Percentiles rank a stretch among this genome's conserved stretches.
Evolutionary conservation across 805 yeast species (phyloP).

Genomic region (Candida ascalaphidarum): DNA sequence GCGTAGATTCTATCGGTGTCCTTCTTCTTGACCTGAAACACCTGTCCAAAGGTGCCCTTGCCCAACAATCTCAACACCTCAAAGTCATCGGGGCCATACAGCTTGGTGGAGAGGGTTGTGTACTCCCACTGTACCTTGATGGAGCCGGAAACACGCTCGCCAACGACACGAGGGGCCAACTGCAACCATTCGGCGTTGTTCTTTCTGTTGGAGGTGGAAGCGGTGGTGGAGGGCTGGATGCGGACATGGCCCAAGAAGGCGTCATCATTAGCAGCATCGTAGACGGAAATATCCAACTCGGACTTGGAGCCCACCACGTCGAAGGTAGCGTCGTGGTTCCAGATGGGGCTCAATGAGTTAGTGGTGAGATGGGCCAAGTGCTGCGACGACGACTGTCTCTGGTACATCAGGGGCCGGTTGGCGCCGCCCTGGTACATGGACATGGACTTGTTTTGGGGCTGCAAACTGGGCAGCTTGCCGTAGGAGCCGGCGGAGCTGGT

Average conservation of each 20-base stretch:
- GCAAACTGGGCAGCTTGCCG: conserved; percentile 18
- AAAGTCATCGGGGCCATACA: conserved; percentile 90
- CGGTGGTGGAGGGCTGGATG: conserved; percentile 49
- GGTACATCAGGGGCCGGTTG: conserved; percentile 26
- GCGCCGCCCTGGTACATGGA: conserved; percentile 5
- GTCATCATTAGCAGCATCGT: conserved; percentile 78
- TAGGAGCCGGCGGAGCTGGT: conserved; percentile 65
- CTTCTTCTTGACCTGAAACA: conserved; percentile 86
- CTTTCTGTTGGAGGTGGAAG: conserved; percentile 29
- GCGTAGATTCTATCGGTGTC: conserved; percentile 92
- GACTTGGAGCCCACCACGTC: conserved; percentile 83
- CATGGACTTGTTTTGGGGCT: conserved; percentile 5
- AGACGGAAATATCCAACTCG: conserved; percentile 82
- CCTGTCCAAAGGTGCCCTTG: conserved; percentile 97
- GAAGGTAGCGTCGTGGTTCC: conserved; percentile 90
- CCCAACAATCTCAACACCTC: conserved; percentile 87
- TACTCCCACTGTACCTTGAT: conserved; percentile 71
- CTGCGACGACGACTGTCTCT: conserved; percentile 28
- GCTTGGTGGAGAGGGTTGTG: conserved; percentile 56
- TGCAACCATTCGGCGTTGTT: conserved; percentile 62
- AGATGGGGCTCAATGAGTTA: conserved; percentile 52
- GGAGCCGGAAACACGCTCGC: conserved; percentile 72
- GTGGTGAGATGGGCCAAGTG: conserved; percentile 20
- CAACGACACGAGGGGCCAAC: conserved; percentile 63
- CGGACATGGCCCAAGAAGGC: conserved; percentile 80